Percentiles rank a stretch among this genome's conserved stretches.
These are phyloP conservation scores for Penicillium janthinellum DNA, from an alignment of 2,329 filamentous ascomycete genomes.

Conservation along the genomic window DNA sequence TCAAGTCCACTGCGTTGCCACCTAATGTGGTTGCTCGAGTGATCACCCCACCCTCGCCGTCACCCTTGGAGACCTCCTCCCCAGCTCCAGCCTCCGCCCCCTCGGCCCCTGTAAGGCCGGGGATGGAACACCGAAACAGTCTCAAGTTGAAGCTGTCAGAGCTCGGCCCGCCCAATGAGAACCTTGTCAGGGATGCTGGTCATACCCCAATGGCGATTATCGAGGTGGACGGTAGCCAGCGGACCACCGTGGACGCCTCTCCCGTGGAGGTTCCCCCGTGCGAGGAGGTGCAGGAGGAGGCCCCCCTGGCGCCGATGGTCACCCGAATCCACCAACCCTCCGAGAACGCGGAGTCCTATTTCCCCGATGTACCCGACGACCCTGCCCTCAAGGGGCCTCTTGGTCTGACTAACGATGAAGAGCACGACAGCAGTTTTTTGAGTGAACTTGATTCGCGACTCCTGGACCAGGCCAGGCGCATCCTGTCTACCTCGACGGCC, in stretches of 20 bases:
- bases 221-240: constrained; percentile 35
- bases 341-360: constrained; percentile 46
- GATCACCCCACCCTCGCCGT: constrained; percentile 45
- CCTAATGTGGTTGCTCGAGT: constrained; percentile 48
- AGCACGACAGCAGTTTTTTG: constrained; percentile 45
- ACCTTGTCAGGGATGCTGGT: constrained; percentile 45
- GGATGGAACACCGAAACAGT: constrained; percentile 34
- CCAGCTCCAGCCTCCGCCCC: constrained; percentile 28
- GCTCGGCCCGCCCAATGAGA: constrained; percentile 42
- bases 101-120: constrained; percentile 26
- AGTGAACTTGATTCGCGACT: constrained; percentile 48
- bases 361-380: constrained; percentile 45
- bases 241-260: constrained; percentile 24
- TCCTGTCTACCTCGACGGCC: constrained; percentile 30
- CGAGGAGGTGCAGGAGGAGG: constrained; percentile 28
- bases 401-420: constrained; percentile 45
- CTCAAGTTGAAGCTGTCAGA: constrained; percentile 41
- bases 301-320: constrained; percentile 36
- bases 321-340: constrained; percentile 37
- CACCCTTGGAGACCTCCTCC: constrained; percentile 31
- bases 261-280: constrained; percentile 24
- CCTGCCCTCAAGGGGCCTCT: constrained; percentile 48
- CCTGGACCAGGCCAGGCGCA: constrained; percentile 42
- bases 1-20: constrained; percentile 49
- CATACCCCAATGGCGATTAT: constrained; percentile 50